phyloP scores from a whole-genome alignment of 352 stramenopile species.

The Globisporangium polare region DNA sequence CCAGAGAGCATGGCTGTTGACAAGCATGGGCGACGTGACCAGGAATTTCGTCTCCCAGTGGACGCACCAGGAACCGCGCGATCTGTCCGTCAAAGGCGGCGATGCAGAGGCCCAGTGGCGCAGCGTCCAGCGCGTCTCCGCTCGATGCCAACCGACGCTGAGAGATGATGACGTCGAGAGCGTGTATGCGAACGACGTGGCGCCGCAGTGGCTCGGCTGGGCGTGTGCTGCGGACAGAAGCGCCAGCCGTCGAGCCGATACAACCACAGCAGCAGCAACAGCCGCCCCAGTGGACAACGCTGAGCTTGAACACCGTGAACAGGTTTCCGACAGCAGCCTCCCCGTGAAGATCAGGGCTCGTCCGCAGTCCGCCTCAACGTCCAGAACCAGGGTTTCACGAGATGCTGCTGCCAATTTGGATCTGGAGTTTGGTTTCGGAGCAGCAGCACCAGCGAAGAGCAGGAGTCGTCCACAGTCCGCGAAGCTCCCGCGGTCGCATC shows the following conservation, averaged over 20 bases:
- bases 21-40: conserved; percentile 21
- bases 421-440: background rate
- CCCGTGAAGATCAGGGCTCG: conserved; percentile 1
- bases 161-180: conserved; percentile 12
- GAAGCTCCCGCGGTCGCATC: background rate
- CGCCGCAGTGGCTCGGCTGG: conserved; percentile 10
- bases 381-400: background rate
- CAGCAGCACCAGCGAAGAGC: too few relatives aligned
- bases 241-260: background rate
- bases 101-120: conserved; percentile 16
- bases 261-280: background rate
- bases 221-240: conserved; percentile 11
- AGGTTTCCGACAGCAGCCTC: background rate
- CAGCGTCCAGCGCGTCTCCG: conserved; percentile 24
- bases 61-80: conserved; percentile 15
- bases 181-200: conserved; percentile 14
- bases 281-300: background rate
- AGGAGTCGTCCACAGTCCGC: conserved; percentile 15
- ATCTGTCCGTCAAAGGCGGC: background rate
- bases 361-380: conserved; percentile 30
- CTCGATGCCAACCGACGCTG: conserved; percentile 14
- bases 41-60: conserved; percentile 28
- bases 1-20: background rate
- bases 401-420: background rate
- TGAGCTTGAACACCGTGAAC: conserved; percentile 14